Base-by-base conservation (phyloP, 768 basidiomycete genomes). In the Mycena vulgaris region DNA sequence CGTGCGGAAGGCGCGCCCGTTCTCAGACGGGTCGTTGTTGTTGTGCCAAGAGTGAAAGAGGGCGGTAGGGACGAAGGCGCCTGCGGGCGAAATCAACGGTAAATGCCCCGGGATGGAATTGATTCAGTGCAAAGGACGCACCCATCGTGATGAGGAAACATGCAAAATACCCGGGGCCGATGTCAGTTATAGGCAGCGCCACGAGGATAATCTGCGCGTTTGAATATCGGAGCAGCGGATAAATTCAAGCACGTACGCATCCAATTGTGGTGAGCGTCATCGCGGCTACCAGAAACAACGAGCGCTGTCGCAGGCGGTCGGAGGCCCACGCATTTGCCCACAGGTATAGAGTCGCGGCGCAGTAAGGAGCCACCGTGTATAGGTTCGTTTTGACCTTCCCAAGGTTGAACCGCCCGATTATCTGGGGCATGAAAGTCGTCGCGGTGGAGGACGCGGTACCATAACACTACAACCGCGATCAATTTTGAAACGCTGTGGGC, bases 41-140 rank as follows among this genome's bases (percentile, higher is more conserved):
- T 52, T 49, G 49, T 63, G 52, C 62, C 49, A 63, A 28, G 62
- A 53, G 48, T 63, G 62, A 23, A 63, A 63, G 35, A 63, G 33
- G 6, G 23, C 21, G 7, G 62, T 51, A 14, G 49, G 62, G 37
- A 52, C 35, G 35, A 52, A 55, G 6, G 62, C 47, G 30, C 49
- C 48, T 52, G 47, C 23, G 19, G 11, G n/a, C 16, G 19, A 23
- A 56, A 35, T n/a, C 35, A 56, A n/a, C 19, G 3, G n/a, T n/a
- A 35, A 56, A n/a, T 39, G 13, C n/a, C n/a, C n/a, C n/a, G 55
- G 13, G 23, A 23, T 40, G 39, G 39, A 40, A 17, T 40, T 6
- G 16, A 35, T 35, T 35, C 13, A 35, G 33, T 5, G 21, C n/a
- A n/a, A 28, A 10, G 14, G 31, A 59, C 40, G 55, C 33, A 57